A percentile compares a stretch with the other conserved stretches of the same genome.
These are phyloP conservation scores for Orbilia oligospora DNA, from an alignment of 2,329 filamentous ascomycete genomes.

Conservation along the genomic window DNA sequence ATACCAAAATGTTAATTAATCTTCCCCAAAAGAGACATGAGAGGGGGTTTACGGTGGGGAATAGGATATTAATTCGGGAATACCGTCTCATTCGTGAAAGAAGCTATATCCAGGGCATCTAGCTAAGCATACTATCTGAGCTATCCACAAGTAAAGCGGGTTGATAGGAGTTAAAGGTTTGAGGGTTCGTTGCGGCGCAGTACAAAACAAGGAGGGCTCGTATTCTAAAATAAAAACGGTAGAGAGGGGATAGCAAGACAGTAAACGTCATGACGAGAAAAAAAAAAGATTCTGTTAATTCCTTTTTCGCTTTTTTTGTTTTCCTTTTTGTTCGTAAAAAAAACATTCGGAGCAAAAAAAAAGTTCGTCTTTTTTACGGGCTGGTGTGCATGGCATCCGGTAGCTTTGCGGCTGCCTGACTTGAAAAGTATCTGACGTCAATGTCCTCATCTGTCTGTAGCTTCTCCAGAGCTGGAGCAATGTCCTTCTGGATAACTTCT, in stretches of 20 bases:
- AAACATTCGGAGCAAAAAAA: neutral
- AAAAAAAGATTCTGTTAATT: slow-evolving; percentile 16
- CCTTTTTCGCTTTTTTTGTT: slow-evolving; percentile 26
- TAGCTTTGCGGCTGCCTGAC: slow-evolving; percentile 79
- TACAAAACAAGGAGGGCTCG: slow-evolving; percentile 24
- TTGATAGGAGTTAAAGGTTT: slow-evolving; percentile 4
- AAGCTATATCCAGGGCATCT: slow-evolving; percentile 58
- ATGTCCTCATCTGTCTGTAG: slow-evolving; percentile 97
- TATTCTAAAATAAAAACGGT: slow-evolving; percentile 42
- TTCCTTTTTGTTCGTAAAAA: slow-evolving; percentile 21
- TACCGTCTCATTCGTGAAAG: slow-evolving; percentile 56
- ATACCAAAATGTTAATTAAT: too few species aligned
- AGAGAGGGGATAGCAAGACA: slow-evolving; percentile 8
- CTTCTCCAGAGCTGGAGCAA: slow-evolving; percentile 92
- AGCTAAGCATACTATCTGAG: slow-evolving; percentile 55
- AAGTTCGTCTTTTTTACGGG: slow-evolving; percentile 64
- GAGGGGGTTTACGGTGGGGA: too few species aligned
- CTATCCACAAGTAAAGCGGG: slow-evolving; percentile 41
- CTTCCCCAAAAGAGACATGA: too few species aligned
- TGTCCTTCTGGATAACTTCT: slow-evolving; percentile 85
- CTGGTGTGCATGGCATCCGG: slow-evolving; percentile 73
- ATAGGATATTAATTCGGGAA: slow-evolving; percentile 8
- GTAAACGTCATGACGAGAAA: slow-evolving; percentile 16
- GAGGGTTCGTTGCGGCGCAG: neutral
- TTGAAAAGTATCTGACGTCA: slow-evolving; percentile 97